Conservation (phyloP, 2,329 filamentous ascomycete species). For the Apiospora marii region DNA sequence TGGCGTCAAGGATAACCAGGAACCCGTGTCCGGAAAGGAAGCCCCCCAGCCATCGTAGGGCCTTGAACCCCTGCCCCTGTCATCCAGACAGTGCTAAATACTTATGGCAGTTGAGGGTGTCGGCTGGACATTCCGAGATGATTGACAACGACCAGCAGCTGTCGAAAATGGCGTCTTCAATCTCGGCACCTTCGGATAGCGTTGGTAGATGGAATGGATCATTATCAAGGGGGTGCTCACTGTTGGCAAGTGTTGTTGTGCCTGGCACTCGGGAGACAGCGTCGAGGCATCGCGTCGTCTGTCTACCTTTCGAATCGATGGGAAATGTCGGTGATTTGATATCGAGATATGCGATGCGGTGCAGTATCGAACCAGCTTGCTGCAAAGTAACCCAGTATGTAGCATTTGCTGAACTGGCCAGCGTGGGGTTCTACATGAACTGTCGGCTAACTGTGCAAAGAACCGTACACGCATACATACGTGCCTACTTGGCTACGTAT, state of each 20-base stretch:
- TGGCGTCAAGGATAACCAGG: not conserved
- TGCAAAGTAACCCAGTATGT: not conserved
- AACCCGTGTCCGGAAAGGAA: not conserved
- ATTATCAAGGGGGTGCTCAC: not conserved
- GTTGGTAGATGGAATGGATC: conserved; percentile 8
- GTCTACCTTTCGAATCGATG: not conserved
- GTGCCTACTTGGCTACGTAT: not conserved
- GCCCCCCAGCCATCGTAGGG: not conserved
- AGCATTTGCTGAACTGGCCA: not conserved
- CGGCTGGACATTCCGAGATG: conserved; percentile 3
- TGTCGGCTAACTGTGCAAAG: not conserved
- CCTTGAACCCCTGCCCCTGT: not conserved
- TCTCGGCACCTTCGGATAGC: conserved; percentile 15
- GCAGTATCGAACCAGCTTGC: not conserved
- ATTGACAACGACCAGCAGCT: not conserved
- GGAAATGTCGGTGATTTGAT: not conserved
- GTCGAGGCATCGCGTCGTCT: not conserved
- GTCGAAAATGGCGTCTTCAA: not conserved
- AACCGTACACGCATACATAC: not conserved
- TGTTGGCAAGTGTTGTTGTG: not conserved
- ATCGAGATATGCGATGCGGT: not conserved
- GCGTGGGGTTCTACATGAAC: conserved; percentile 9
- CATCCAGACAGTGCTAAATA: not conserved
- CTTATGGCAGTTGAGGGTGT: not conserved
- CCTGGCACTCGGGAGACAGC: not conserved